phyloP scores from a whole-genome alignment of 768 basidiomycete species.

The Nidularia sp. region DNA sequence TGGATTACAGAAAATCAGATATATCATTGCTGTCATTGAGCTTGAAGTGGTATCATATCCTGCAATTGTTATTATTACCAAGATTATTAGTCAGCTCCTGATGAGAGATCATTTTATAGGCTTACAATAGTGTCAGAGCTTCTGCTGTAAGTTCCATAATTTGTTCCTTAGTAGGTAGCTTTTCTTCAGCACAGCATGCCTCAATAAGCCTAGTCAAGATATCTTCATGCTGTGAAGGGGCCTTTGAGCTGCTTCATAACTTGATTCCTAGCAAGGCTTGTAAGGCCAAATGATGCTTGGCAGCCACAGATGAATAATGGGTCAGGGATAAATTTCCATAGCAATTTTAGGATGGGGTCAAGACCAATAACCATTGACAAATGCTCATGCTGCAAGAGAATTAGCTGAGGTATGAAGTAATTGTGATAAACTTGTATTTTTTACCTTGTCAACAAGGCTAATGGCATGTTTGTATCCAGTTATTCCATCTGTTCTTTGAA shows the following conservation, averaged over 20 bases:
- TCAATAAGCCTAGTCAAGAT: not conserved
- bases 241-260: not conserved
- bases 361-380: not conserved
- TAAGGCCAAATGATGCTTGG: not conserved
- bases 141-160: not conserved
- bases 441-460: constrained; percentile 11
- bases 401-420: not conserved
- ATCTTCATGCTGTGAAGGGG: not conserved
- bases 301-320: not conserved
- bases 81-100: not conserved
- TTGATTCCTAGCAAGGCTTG: not conserved
- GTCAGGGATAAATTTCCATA: not conserved
- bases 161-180: not conserved
- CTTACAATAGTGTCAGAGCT: not conserved
- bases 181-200: not conserved
- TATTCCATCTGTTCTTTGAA: not conserved
- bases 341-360: not conserved
- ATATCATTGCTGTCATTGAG: constrained; percentile 21
- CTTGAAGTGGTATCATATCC: constrained; percentile 30
- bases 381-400: not conserved
- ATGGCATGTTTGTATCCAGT: constrained; percentile 9
- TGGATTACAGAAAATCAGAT: constrained; percentile 17
- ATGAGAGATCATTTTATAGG: not conserved
- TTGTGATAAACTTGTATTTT: constrained; percentile 8
- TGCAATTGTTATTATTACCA: constrained; percentile 17